Percentiles rank a stretch among this genome's conserved stretches.
phyloP scores from a whole-genome alignment of 2,329 filamentous ascomycete genomes.

The Hirsutella minnesotensis region DNA sequence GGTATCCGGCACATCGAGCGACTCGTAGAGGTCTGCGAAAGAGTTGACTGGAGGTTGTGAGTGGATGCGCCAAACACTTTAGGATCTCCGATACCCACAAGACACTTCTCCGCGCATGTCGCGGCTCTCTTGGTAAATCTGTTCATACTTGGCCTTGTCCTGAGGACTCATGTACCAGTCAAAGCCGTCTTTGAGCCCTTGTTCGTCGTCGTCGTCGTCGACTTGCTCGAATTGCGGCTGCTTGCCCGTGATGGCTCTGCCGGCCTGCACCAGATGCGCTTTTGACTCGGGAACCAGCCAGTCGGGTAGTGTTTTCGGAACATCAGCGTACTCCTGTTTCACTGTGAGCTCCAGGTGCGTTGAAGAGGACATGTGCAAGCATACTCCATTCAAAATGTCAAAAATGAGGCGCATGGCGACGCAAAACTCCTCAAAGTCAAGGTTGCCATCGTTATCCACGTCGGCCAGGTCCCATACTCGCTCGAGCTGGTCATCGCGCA shows the following conservation, averaged over 20 bases:
- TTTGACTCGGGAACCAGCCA: conserved; percentile 97
- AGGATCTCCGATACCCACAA: conserved; percentile 40
- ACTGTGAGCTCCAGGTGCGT: neutral
- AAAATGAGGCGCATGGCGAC: conserved; percentile 98
- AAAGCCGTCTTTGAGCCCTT: conserved; percentile 87
- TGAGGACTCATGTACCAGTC: conserved; percentile 98
- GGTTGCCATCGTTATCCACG: conserved; percentile 91
- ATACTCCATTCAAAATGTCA: conserved; percentile 87
- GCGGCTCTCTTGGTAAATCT: conserved; percentile 89
- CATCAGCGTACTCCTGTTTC: conserved; percentile 70
- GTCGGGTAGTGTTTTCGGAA: conserved; percentile 77
- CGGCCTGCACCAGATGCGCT: conserved; percentile 78
- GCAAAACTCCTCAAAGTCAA: conserved; percentile 99
- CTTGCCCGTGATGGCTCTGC: conserved; percentile 64
- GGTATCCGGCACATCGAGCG: conserved; percentile 59
- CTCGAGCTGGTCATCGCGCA: conserved; percentile 72
- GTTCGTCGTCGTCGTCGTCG: conserved; percentile 70
- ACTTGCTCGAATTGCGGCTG: conserved; percentile 77
- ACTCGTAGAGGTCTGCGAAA: conserved; percentile 75
- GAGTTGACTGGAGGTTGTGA: conserved; percentile 48
- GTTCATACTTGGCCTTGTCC: conserved; percentile 90
- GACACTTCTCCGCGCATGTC: conserved; percentile 75
- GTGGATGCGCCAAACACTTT: neutral
- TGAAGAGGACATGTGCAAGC: neutral
- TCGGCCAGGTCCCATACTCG: conserved; percentile 95